phyloP scores from a whole-genome alignment of 2,329 filamentous ascomycete species.

The Phoma herbarum region DNA sequence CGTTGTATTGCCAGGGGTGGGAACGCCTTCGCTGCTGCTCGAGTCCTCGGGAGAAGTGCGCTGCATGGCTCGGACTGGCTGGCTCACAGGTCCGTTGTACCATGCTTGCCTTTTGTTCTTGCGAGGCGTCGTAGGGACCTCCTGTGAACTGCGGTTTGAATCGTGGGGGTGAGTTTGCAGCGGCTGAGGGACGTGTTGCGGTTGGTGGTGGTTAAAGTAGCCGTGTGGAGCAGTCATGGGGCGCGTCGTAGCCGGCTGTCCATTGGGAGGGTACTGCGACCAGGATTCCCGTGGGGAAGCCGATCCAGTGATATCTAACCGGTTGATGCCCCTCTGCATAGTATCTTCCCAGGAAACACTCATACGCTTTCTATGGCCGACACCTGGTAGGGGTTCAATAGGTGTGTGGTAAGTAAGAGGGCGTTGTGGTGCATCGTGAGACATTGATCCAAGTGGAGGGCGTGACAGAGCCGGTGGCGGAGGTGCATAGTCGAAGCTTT shows the following conservation, averaged over 20 bases:
- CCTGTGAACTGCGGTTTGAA: slow-evolving; percentile 49
- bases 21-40: slow-evolving; percentile 63
- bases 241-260: slow-evolving; percentile 32
- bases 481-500: slow-evolving; percentile 84
- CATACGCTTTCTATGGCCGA: slow-evolving; percentile 44
- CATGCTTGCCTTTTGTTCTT: slow-evolving; percentile 74
- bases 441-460: slow-evolving; percentile 78
- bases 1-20: slow-evolving; percentile 61
- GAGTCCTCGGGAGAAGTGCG: slow-evolving; percentile 65
- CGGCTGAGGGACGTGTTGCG: slow-evolving; percentile 32
- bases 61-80: slow-evolving; percentile 45
- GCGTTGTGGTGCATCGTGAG: slow-evolving; percentile 67
- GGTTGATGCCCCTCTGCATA: slow-evolving; percentile 71
- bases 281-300: slow-evolving; percentile 50
- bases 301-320: slow-evolving; percentile 68
- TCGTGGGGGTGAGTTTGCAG: slow-evolving; percentile 45
- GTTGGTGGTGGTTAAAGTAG: slow-evolving; percentile 43
- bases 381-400: slow-evolving; percentile 35
- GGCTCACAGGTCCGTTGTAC: slow-evolving; percentile 67
- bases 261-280: slow-evolving; percentile 42
- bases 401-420: slow-evolving; percentile 51
- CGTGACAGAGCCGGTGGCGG: slow-evolving; percentile 68
- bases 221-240: slow-evolving; percentile 52
- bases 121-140: slow-evolving; percentile 60
- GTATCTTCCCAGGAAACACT: slow-evolving; percentile 69